Percentiles rank a stretch among this genome's conserved stretches.
Evolutionary conservation across 2,329 filamentous ascomycete genomes (phyloP).

Genomic region (Aspergillus sp.): DNA sequence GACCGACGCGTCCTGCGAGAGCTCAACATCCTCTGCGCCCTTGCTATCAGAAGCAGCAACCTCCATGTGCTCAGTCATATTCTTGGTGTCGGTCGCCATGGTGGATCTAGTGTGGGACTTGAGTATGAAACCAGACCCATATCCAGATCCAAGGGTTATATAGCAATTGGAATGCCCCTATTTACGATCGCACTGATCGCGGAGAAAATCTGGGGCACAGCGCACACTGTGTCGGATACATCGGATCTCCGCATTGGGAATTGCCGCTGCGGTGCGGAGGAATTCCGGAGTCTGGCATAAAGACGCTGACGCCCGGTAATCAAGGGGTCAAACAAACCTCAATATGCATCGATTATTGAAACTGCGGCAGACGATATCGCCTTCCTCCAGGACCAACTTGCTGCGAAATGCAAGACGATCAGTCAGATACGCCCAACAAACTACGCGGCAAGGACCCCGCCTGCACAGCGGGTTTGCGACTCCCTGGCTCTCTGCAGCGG

Average conservation of each 20-base stretch:
- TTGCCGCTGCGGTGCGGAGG: not conserved
- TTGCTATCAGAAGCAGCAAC: not conserved
- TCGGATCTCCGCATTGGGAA: constrained; percentile 10
- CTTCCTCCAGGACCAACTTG: not conserved
- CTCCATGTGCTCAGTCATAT: not conserved
- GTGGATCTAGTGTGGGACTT: not conserved
- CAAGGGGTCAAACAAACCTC: not conserved
- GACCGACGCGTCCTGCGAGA: not conserved
- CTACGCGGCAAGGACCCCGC: not conserved
- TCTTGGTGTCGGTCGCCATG: not conserved
- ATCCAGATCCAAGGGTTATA: not conserved
- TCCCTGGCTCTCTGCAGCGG: not conserved
- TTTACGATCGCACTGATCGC: not conserved
- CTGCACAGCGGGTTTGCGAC: not conserved
- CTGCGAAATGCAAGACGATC: not conserved
- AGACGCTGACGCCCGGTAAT: not conserved
- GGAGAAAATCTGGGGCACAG: not conserved
- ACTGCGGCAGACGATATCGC: not conserved
- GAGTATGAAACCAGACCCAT: not conserved
- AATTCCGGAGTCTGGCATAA: constrained; percentile 4
- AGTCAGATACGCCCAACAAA: not conserved
- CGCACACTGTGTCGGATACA: not conserved
- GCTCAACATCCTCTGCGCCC: not conserved
- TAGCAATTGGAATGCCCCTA: not conserved
- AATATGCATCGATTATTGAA: not conserved